A percentile compares a stretch with the other conserved stretches of the same genome.
Evolutionary conservation across 2,329 filamentous ascomycete species (phyloP).

Genomic region (Trichoderma asperellum): DNA sequence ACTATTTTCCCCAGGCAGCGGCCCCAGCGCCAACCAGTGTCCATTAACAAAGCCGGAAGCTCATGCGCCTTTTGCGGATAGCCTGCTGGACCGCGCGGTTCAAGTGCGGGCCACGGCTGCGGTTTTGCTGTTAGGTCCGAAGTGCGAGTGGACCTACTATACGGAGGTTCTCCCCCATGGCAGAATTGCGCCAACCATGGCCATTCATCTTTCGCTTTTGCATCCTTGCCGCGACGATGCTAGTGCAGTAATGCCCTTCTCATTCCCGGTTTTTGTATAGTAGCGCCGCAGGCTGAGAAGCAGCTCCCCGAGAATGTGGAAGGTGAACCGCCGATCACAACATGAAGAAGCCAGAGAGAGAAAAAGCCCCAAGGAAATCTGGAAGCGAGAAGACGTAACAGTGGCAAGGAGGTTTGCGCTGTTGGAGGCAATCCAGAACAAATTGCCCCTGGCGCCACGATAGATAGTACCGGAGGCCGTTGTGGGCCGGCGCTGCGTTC

Average conservation of each 20-base stretch:
- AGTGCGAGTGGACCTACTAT: slow-evolving; percentile 21
- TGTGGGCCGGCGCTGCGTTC: slow-evolving; percentile 7
- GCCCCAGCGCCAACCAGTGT: neutral
- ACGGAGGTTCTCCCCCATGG: neutral
- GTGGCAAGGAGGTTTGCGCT: neutral
- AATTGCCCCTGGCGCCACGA: slow-evolving; percentile 22
- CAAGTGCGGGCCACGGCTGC: slow-evolving; percentile 2
- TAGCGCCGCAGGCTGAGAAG: slow-evolving; percentile 5
- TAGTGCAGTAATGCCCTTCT: neutral
- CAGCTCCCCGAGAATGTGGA: slow-evolving; percentile 2
- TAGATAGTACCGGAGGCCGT: slow-evolving; percentile 7
- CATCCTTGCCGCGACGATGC: neutral
- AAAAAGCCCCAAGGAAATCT: neutral
- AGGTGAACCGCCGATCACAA: neutral
- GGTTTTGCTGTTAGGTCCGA: slow-evolving; percentile 23
- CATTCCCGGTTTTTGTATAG: slow-evolving; percentile 5
- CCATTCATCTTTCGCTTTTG: neutral
- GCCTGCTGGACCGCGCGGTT: slow-evolving; percentile 16
- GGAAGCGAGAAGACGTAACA: neutral
- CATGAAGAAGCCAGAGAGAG: neutral
- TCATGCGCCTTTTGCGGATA: neutral
- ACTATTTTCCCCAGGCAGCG: neutral
- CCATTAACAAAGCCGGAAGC: neutral
- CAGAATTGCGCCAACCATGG: slow-evolving; percentile 6
- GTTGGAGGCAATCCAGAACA: neutral